A percentile compares a stretch with the other conserved stretches of the same genome.
phyloP scores from a whole-genome alignment of 225 moss, liverwort and hornwort species.

The Climacium dendroides region DNA sequence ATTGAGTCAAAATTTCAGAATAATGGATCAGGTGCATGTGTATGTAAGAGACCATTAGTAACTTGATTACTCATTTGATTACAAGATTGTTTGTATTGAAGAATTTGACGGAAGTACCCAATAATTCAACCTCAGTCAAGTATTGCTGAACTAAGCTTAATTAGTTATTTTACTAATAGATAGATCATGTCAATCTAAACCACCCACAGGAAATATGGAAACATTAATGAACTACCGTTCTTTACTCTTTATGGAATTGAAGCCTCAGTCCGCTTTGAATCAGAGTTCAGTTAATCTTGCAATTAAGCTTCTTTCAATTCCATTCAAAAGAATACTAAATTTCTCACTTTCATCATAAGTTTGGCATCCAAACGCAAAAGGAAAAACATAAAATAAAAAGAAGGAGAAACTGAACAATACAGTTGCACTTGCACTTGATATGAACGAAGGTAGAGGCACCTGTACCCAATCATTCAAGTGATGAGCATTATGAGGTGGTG shows the following conservation, averaged over 20 bases:
- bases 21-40: slow-evolving; percentile 7
- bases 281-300: background rate
- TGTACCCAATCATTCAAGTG: too few species aligned
- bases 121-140: background rate
- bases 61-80: background rate
- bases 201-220: background rate
- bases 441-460: too few species aligned
- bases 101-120: background rate
- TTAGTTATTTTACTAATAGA: background rate
- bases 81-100: background rate
- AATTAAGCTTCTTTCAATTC: background rate
- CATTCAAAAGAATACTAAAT: background rate
- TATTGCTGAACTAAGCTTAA: too few species aligned
- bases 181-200: background rate
- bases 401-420: background rate
- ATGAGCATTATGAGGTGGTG: too few species aligned
- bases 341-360: background rate
- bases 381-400: background rate
- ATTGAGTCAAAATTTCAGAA: background rate
- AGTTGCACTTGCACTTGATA: background rate
- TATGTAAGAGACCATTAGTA: background rate
- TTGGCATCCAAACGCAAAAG: background rate
- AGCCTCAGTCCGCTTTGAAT: too few species aligned
- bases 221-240: background rate
- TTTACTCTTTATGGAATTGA: background rate